Percentiles rank a stretch among this genome's conserved stretches.
These are phyloP conservation scores for Pythium brachiatum DNA, from an alignment of 352 stramenopile species.

Conservation along the genomic window DNA sequence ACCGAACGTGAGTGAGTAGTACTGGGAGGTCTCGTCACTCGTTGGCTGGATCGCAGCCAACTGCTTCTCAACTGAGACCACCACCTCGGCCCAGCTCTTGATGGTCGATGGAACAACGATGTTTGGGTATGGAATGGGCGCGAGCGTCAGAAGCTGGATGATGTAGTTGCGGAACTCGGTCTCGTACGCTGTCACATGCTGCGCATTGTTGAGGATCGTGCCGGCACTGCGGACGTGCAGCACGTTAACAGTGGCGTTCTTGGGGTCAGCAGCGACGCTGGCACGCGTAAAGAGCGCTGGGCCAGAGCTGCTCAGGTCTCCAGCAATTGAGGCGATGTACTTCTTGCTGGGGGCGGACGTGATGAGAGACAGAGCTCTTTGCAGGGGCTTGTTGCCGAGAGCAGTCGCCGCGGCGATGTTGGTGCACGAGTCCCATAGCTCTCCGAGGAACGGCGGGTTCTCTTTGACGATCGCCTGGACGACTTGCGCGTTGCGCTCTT, in stretches of 20 bases:
- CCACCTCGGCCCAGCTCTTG: slow-evolving; percentile 16
- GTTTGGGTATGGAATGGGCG: too few species aligned
- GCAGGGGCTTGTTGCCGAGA: slow-evolving; percentile 11
- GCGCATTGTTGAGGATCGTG: too few species aligned
- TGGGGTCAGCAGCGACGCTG: slow-evolving; percentile 50
- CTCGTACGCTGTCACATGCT: too few species aligned
- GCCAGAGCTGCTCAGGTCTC: slow-evolving; percentile 19
- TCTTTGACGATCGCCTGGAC: slow-evolving; percentile 28
- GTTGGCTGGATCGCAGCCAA: slow-evolving; percentile 63
- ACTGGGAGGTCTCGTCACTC: slow-evolving; percentile 42
- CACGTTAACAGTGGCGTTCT: slow-evolving; percentile 69
- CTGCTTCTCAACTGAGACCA: slow-evolving; percentile 69
- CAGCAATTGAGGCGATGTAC: slow-evolving; percentile 21
- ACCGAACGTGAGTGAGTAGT: slow-evolving; percentile 75
- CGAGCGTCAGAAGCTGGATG: too few species aligned
- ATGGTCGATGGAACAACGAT: too few species aligned
- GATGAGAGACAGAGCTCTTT: slow-evolving; percentile 8
- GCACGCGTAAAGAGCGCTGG: slow-evolving; percentile 72
- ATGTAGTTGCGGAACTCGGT: slow-evolving; percentile 30
- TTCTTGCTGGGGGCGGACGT: slow-evolving; percentile 5
- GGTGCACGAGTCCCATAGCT: slow-evolving; percentile 26
- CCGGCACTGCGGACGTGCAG: slow-evolving; percentile 65
- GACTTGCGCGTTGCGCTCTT: slow-evolving; percentile 22
- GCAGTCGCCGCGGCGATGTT: slow-evolving; percentile 7
- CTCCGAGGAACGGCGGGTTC: slow-evolving; percentile 30